phyloP scores from a whole-genome alignment of 176 grass and related monocot species.

The Carex scoparia region DNA sequence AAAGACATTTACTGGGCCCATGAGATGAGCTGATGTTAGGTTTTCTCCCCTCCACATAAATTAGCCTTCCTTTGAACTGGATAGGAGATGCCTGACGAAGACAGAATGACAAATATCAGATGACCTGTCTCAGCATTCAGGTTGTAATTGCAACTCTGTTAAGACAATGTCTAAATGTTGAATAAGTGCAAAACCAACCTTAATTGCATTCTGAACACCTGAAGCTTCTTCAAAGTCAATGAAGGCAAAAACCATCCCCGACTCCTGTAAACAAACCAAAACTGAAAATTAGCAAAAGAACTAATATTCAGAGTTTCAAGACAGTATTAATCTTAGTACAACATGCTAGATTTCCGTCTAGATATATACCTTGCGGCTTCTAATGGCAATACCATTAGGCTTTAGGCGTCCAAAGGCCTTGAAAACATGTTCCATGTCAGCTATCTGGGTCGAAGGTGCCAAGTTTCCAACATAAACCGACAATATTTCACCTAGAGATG shows the following conservation, averaged over 20 bases:
- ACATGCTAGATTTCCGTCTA: conserved; percentile 48
- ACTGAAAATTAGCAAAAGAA: not conserved
- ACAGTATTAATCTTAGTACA: conserved; percentile 43
- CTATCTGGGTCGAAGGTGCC: conserved; percentile 38
- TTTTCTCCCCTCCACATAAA: conserved; percentile 79
- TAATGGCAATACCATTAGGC: conserved; percentile 78
- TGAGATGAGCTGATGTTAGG: conserved; percentile 42
- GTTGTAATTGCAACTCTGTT: not conserved
- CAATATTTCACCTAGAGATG: conserved; percentile 47
- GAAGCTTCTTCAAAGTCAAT: conserved; percentile 23
- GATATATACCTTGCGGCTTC: conserved; percentile 75
- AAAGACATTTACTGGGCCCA: conserved; percentile 55
- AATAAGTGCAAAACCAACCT: conserved; percentile 17
- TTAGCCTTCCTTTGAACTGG: conserved; percentile 64
- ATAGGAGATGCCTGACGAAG: conserved; percentile 76
- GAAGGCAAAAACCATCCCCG: conserved; percentile 23
- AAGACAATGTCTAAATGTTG: not conserved
- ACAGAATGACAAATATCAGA: not conserved
- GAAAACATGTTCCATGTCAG: conserved; percentile 81
- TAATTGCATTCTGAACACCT: conserved; percentile 25
- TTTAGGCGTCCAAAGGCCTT: conserved; percentile 74
- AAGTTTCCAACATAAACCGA: conserved; percentile 91
- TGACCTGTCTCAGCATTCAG: not conserved
- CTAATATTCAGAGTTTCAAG: not conserved
- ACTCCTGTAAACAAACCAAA: conserved; percentile 20